These are phyloP conservation scores for Blastobotrys peoriensis DNA, from an alignment of 805 yeast genomes.

Conservation along the genomic window DNA sequence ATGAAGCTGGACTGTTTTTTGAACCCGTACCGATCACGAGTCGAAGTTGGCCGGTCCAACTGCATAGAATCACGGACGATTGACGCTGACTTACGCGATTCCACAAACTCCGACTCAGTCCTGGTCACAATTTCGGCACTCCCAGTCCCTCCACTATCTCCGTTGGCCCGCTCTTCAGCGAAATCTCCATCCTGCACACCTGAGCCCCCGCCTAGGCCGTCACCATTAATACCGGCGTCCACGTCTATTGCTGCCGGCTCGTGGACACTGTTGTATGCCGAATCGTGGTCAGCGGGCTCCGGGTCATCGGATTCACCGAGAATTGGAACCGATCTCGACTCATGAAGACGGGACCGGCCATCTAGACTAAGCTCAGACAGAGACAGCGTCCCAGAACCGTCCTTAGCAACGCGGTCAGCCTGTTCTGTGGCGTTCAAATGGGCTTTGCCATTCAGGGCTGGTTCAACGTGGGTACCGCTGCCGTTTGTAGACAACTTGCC, in stretches of 20 bases:
- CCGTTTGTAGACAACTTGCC: too few species aligned
- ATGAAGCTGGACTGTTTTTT: slow-evolving; percentile 55
- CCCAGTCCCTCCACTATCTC: neutral
- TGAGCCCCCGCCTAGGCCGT: neutral
- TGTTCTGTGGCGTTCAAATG: too few species aligned
- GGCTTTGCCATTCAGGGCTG: too few species aligned
- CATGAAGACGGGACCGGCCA: neutral
- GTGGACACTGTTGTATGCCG: neutral
- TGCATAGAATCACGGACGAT: slow-evolving; percentile 16
- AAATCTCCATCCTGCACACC: neutral
- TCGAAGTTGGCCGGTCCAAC: slow-evolving; percentile 5
- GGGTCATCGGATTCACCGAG: neutral
- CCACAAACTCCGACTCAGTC: neutral
- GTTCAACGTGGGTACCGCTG: too few species aligned
- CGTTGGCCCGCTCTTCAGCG: too few species aligned
- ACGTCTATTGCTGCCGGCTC: neutral
- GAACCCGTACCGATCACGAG: slow-evolving; percentile 80
- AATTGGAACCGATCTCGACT: neutral
- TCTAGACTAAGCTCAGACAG: too few species aligned
- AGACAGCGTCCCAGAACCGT: neutral
- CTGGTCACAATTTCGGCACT: neutral
- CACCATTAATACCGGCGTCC: neutral
- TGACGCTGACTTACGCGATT: slow-evolving; percentile 8
- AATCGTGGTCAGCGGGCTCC: neutral
- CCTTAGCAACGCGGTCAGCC: too few species aligned